Percentiles rank a stretch among this genome's conserved stretches.
Conservation (phyloP, 2,329 filamentous ascomycete genomes). For the Verticillium longisporum region DNA sequence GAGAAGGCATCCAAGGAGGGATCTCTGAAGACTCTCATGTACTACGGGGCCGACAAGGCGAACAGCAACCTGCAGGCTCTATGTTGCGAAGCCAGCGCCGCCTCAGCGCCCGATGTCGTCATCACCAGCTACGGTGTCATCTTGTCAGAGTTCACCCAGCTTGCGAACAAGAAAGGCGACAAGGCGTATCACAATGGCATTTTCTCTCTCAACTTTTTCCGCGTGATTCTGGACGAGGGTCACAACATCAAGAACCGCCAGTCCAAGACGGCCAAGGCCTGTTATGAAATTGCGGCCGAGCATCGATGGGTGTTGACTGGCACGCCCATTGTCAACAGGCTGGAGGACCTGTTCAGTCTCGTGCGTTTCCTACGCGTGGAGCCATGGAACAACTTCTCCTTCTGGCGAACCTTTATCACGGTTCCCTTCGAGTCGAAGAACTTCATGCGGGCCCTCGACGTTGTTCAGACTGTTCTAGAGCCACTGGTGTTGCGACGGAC, state of each 20-base stretch:
- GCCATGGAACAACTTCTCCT: conserved; percentile 98
- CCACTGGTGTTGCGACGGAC: conserved; percentile 91
- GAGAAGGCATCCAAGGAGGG: conserved; percentile 82
- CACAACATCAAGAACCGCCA: conserved; percentile 87
- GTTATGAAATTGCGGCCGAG: conserved; percentile 77
- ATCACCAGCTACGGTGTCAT: conserved; percentile 94
- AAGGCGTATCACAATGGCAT: conserved; percentile 62
- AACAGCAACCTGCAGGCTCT: conserved; percentile 68
- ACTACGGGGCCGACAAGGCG: conserved; percentile 84
- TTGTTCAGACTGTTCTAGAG: conserved; percentile 94
- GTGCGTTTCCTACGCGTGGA: conserved; percentile 91
- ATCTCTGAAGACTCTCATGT: conserved; percentile 77
- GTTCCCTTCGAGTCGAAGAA: conserved; percentile 95
- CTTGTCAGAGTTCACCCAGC: conserved; percentile 78
- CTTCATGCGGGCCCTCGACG: conserved; percentile 86
- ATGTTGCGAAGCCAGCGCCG: conserved; percentile 67
- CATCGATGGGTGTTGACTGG: conserved; percentile 94
- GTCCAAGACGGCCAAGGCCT: conserved; percentile 91
- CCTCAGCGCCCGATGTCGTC: conserved; percentile 77
- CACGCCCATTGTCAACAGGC: conserved; percentile 94
- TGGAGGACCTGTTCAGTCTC: conserved; percentile 91
- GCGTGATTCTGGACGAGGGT: conserved; percentile 90
- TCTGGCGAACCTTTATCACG: conserved; percentile 98
- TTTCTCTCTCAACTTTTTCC: conserved; percentile 91
- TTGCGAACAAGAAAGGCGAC: conserved; percentile 60